These are phyloP conservation scores for Diplodia corticola DNA, from an alignment of 2,329 filamentous ascomycete genomes.

Conservation along the genomic window DNA sequence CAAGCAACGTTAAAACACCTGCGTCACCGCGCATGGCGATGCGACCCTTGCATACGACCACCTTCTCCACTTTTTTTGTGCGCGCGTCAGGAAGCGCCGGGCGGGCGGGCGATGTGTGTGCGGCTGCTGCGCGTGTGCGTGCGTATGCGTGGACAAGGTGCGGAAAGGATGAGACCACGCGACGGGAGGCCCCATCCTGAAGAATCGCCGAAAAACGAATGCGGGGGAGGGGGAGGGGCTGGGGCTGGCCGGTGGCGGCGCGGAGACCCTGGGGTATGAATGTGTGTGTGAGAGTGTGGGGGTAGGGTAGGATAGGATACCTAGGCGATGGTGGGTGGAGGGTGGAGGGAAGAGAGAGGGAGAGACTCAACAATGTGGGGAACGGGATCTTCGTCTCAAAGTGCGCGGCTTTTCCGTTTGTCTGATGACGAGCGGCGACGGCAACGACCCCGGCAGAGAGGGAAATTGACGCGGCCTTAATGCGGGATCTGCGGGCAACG, in stretches of 20 bases:
- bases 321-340: too few species aligned
- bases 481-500: constrained; percentile 4
- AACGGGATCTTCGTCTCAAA: background rate
- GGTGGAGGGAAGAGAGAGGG: too few species aligned
- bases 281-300: background rate
- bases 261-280: background rate
- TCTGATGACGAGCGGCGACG: background rate
- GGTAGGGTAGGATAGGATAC: too few species aligned
- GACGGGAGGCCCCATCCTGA: background rate
- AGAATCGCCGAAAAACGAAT: background rate
- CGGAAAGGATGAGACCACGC: background rate
- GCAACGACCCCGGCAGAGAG: background rate
- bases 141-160: background rate
- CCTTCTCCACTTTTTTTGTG: background rate
- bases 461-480: background rate
- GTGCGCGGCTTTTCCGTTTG: background rate
- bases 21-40: background rate
- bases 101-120: too few species aligned
- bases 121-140: background rate
- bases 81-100: too few species aligned
- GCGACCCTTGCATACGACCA: background rate
- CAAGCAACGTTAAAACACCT: too few species aligned
- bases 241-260: too few species aligned
- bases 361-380: background rate
- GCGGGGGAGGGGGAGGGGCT: background rate